Conservation (phyloP, 306 rosid genomes). For the Bauhinia variegata region DNA sequence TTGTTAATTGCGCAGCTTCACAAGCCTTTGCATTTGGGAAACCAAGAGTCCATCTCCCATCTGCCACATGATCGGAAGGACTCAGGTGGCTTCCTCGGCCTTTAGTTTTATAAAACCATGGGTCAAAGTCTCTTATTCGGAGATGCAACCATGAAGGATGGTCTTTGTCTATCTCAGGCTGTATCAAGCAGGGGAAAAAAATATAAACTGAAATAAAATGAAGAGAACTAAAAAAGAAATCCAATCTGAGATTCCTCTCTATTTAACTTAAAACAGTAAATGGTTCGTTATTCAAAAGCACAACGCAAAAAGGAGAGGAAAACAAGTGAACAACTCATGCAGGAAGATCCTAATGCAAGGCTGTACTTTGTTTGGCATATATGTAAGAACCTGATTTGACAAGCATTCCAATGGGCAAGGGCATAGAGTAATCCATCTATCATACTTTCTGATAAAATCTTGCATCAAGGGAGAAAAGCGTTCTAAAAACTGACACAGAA, state of each 20-base stretch:
- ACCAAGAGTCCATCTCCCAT: constrained; percentile 89
- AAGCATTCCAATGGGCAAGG: constrained; percentile 22
- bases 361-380: background rate
- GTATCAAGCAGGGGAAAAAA: constrained; percentile 39
- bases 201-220: constrained; percentile 1
- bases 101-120: constrained; percentile 45
- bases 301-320: background rate
- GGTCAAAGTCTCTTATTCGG: constrained; percentile 69
- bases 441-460: constrained; percentile 25
- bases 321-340: background rate
- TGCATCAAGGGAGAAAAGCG: constrained; percentile 7
- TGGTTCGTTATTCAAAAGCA: background rate
- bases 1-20: constrained; percentile 56
- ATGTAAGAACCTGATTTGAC: background rate
- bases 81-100: constrained; percentile 40
- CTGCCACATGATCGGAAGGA: constrained; percentile 48
- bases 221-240: constrained; percentile 3
- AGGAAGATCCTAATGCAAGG: constrained; percentile 2
- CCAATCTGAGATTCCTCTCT: background rate
- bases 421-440: constrained; percentile 14
- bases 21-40: constrained; percentile 66
- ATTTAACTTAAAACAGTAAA: no score
- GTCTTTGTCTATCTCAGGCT: constrained; percentile 68
- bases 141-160: constrained; percentile 86
- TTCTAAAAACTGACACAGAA: constrained; percentile 26